A percentile compares a stretch with the other conserved stretches of the same genome.
Conservation (phyloP, 228 moss, liverwort and hornwort genomes). For the Sphagnum magellanicum region DNA sequence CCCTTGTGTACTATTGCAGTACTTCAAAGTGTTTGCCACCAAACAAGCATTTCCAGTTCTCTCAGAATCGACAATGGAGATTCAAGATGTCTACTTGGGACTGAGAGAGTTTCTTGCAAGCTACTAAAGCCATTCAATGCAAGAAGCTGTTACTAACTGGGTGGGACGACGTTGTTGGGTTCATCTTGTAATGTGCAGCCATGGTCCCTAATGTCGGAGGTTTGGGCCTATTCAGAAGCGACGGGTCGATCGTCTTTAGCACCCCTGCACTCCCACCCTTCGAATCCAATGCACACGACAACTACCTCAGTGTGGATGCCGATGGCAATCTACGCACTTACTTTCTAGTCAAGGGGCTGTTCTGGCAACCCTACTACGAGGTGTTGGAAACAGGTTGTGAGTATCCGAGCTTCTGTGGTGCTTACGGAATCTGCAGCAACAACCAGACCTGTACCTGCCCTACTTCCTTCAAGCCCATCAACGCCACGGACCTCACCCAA, state of each 20-base stretch:
- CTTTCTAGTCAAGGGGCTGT: not conserved
- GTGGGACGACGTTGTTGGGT: too few species aligned
- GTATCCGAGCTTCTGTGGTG: not conserved
- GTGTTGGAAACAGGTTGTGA: not conserved
- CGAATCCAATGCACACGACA: not conserved
- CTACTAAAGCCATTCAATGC: too few species aligned
- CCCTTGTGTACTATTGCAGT: too few species aligned
- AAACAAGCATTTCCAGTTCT: too few species aligned
- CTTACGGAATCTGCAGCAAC: not conserved
- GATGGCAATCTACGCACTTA: not conserved
- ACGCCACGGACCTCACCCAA: not conserved
- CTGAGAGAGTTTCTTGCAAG: too few species aligned
- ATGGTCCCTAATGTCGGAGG: not conserved
- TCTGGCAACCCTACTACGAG: not conserved
- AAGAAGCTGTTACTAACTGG: too few species aligned
- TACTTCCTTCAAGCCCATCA: not conserved
- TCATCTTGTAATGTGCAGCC: not conserved
- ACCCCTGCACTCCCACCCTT: not conserved
- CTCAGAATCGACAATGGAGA: too few species aligned
- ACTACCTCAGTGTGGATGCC: not conserved
- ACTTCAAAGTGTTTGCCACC: too few species aligned
- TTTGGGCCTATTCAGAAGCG: not conserved
- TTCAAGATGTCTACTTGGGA: too few species aligned
- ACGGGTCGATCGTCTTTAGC: not conserved
- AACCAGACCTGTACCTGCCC: not conserved